Evolutionary conservation across 2,329 filamentous ascomycete genomes (phyloP).

Genomic region (Xylariaceae sp.): DNA sequence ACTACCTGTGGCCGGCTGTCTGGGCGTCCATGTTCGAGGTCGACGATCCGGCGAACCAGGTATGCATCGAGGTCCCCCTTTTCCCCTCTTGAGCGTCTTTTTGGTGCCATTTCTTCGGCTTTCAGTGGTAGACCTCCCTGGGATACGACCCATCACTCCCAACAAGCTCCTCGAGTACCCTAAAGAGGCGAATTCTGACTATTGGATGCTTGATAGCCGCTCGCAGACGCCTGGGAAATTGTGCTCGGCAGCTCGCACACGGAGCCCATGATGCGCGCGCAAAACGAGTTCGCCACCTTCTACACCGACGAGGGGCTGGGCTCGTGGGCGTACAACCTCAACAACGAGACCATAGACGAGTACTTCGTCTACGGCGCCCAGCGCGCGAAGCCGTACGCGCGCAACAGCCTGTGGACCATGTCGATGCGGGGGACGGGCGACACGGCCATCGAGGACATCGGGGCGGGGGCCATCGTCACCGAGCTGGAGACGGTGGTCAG

Average conservation of each 20-base stretch:
- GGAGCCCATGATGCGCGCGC: conserved; percentile 60
- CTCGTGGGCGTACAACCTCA: conserved; percentile 62
- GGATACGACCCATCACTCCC: no score
- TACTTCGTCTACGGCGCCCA: conserved; percentile 63
- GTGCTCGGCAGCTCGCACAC: conserved; percentile 68
- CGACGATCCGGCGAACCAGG: conserved; percentile 62
- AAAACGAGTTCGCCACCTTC: conserved; percentile 47
- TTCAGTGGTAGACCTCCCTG: no score
- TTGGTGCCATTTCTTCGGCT: no score
- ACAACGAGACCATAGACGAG: conserved; percentile 58
- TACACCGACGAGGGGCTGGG: conserved; percentile 38
- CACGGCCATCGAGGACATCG: conserved; percentile 48
- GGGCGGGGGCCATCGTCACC: conserved; percentile 46
- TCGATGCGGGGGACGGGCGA: conserved; percentile 66
- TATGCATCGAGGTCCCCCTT: no score
- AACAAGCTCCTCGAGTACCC: no score
- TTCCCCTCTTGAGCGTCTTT: no score
- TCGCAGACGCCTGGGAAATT: conserved; percentile 66
- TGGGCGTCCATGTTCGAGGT: conserved; percentile 68
- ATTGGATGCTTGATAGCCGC: no score
- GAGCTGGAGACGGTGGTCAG: conserved; percentile 54
- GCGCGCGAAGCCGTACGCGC: conserved; percentile 58
- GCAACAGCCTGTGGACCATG: conserved; percentile 58
- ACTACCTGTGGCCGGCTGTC: conserved; percentile 67
- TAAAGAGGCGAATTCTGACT: no score